Conservation (phyloP, 306 rosid species). For the Vachellia collinsii region DNA sequence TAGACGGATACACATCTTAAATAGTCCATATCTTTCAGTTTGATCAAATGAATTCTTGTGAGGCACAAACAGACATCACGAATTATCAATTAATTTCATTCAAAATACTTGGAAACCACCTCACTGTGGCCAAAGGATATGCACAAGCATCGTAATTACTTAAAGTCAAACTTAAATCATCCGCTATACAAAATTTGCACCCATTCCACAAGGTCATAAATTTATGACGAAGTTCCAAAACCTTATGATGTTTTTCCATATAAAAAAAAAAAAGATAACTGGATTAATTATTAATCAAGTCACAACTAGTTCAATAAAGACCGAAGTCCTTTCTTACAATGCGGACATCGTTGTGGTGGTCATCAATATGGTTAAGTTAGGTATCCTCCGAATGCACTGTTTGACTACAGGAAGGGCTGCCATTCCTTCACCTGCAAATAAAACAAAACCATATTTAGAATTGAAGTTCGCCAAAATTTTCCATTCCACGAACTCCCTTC, state of each 20-base stretch:
- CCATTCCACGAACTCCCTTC: background rate
- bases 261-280: background rate
- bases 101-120: background rate
- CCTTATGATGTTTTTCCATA: background rate
- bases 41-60: background rate
- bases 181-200: background rate
- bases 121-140: background rate
- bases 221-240: background rate
- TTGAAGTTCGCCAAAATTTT: background rate
- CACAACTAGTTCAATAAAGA: background rate
- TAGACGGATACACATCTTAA: background rate
- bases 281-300: background rate
- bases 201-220: background rate
- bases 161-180: background rate
- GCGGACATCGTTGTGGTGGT: slow-evolving; percentile 82
- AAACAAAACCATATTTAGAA: background rate
- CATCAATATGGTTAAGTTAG: slow-evolving; percentile 70
- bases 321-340: slow-evolving; percentile 55
- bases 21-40: slow-evolving; percentile 1
- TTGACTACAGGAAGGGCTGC: slow-evolving; percentile 82
- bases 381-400: slow-evolving; percentile 65
- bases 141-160: slow-evolving; percentile 7
- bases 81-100: background rate
- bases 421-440: slow-evolving; percentile 80
- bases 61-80: background rate